phyloP scores from a whole-genome alignment of 2,329 filamentous ascomycete genomes.

The Coniochaeta hoffmannii region DNA sequence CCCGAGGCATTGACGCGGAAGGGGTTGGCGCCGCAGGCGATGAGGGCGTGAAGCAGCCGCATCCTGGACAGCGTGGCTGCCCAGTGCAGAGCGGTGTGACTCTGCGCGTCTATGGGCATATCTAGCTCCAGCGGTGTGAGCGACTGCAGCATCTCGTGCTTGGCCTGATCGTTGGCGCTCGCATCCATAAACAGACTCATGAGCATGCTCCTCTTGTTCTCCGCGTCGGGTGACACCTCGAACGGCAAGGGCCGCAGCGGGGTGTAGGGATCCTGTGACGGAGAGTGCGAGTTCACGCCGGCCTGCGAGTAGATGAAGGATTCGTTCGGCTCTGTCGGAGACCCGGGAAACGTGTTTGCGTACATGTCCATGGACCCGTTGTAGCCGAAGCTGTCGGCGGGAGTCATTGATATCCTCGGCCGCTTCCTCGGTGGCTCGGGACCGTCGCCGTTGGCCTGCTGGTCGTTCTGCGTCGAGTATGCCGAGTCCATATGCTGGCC shows the following conservation, averaged over 20 bases:
- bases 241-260: slow-evolving; percentile 59
- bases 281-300: slow-evolving; percentile 32
- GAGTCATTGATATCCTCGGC: slow-evolving; percentile 49
- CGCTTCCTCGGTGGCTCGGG: slow-evolving; percentile 79
- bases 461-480: slow-evolving; percentile 51
- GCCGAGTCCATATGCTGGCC: slow-evolving; percentile 65
- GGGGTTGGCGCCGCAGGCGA: slow-evolving; percentile 78
- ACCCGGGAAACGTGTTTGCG: slow-evolving; percentile 51
- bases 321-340: slow-evolving; percentile 73
- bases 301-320: slow-evolving; percentile 63
- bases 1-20: slow-evolving; percentile 82
- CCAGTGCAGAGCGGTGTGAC: slow-evolving; percentile 92
- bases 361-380: slow-evolving; percentile 39
- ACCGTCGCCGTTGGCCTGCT: slow-evolving; percentile 43
- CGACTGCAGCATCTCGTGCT: slow-evolving; percentile 69
- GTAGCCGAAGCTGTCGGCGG: slow-evolving; percentile 50
- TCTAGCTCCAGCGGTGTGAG: slow-evolving; percentile 78
- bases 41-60: slow-evolving; percentile 71
- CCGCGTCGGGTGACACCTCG: slow-evolving; percentile 55
- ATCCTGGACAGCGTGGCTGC: slow-evolving; percentile 87
- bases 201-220: slow-evolving; percentile 73
- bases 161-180: slow-evolving; percentile 56
- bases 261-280: slow-evolving; percentile 44
- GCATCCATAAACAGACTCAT: slow-evolving; percentile 79
- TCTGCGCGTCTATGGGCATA: slow-evolving; percentile 81